These are phyloP conservation scores for Tilletia caries DNA, from an alignment of 1,284 basidiomycete species.

Conservation along the genomic window DNA sequence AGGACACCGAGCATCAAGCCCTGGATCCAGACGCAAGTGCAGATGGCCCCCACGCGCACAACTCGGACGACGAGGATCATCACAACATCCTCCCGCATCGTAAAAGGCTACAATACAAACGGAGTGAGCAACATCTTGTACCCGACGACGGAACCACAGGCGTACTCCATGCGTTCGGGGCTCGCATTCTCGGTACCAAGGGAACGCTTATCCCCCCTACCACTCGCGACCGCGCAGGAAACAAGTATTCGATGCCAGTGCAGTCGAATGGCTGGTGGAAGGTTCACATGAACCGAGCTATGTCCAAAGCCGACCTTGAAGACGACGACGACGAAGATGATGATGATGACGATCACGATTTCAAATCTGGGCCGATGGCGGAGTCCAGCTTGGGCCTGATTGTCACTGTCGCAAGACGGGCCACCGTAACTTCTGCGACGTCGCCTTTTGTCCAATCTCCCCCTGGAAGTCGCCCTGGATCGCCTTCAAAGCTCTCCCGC, in stretches of 20 bases:
- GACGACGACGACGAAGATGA: neutral
- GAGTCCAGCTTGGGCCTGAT: neutral
- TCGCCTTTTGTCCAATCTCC: neutral
- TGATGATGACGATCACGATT: neutral
- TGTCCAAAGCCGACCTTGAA: neutral
- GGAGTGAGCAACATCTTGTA: conserved; percentile 5
- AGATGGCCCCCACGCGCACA: neutral
- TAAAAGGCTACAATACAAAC: neutral
- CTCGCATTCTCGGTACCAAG: neutral
- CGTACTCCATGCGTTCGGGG: conserved; percentile 7
- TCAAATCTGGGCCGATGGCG: neutral
- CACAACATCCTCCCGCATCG: neutral
- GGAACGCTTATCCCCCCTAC: neutral
- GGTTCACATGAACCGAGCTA: conserved; percentile 1
- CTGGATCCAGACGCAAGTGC: conserved; percentile 6
- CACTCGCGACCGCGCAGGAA: conserved; percentile 5
- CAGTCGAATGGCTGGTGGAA: conserved; percentile 13
- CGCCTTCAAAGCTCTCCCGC: neutral
- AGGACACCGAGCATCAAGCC: conserved; percentile 9
- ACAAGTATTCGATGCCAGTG: conserved; percentile 9
- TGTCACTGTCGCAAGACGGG: neutral
- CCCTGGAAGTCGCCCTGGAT: neutral
- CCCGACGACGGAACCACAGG: conserved; percentile 8
- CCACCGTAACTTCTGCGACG: neutral
- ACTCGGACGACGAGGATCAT: neutral